phyloP scores from a whole-genome alignment of 1,139 yeast genomes.

The Geotrichum carabidarum region DNA sequence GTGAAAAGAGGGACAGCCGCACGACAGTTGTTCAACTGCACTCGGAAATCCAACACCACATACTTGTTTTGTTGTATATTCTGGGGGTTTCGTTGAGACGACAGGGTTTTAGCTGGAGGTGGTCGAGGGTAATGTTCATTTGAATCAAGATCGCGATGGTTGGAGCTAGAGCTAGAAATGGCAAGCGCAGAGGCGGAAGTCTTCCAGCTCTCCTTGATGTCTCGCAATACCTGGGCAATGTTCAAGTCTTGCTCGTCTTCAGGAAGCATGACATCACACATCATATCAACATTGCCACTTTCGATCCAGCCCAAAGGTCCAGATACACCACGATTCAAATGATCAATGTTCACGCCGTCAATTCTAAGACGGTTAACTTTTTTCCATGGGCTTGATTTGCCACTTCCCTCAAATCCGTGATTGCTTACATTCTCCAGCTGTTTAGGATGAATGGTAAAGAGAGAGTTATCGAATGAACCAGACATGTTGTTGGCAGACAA shows the following conservation, averaged over 20 bases:
- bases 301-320: slow-evolving; percentile 98
- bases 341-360: slow-evolving; percentile 81
- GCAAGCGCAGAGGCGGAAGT: slow-evolving; percentile 23
- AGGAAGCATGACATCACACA: slow-evolving; percentile 84
- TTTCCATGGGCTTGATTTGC: slow-evolving; percentile 43
- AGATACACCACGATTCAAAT: slow-evolving; percentile 77
- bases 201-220: slow-evolving; percentile 42
- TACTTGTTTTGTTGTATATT: slow-evolving; percentile 40
- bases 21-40: slow-evolving; percentile 74
- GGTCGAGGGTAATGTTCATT: slow-evolving; percentile 1
- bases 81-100: slow-evolving; percentile 16
- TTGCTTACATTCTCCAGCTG: slow-evolving; percentile 38
- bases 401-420: slow-evolving; percentile 21
- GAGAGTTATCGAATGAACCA: slow-evolving; percentile 88
- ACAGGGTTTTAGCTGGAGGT: slow-evolving; percentile 12
- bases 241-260: slow-evolving; percentile 48
- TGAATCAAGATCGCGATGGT: not conserved
- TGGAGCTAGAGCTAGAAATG: slow-evolving; percentile 1
- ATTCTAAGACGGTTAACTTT: slow-evolving; percentile 74
- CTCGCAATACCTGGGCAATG: slow-evolving; percentile 38
- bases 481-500: slow-evolving; percentile 79
- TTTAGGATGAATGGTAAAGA: slow-evolving; percentile 83
- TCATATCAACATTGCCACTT: slow-evolving; percentile 83
- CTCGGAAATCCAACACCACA: slow-evolving; percentile 71
- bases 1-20: slow-evolving; percentile 86